Evolutionary conservation across 805 yeast species (phyloP).

Genomic region (Yarrowia sp.): DNA sequence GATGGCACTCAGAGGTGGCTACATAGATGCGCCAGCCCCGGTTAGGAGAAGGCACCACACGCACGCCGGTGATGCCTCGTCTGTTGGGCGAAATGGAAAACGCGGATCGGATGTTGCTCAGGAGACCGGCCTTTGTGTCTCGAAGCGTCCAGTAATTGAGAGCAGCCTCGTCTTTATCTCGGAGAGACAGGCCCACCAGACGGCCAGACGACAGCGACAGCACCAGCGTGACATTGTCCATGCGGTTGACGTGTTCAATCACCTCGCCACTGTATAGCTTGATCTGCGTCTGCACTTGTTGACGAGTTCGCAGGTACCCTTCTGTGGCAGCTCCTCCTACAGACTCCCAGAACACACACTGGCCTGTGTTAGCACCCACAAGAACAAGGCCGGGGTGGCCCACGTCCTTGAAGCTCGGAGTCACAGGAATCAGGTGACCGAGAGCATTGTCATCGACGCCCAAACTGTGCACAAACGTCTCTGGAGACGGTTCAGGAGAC

Average conservation of each 20-base stretch:
- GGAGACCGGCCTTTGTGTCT: slow-evolving; percentile 23
- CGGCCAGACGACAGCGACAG: slow-evolving; percentile 28
- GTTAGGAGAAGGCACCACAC: background rate
- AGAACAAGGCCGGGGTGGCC: slow-evolving; percentile 63
- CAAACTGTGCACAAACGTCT: slow-evolving; percentile 16
- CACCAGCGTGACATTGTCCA: slow-evolving; percentile 18
- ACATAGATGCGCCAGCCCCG: slow-evolving; percentile 47
- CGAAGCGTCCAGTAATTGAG: slow-evolving; percentile 21
- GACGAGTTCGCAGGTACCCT: slow-evolving; percentile 53
- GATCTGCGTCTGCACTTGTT: slow-evolving; percentile 56
- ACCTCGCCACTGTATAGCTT: slow-evolving; percentile 32
- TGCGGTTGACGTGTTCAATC: slow-evolving; percentile 23
- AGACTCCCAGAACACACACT: slow-evolving; percentile 28
- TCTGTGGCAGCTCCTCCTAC: slow-evolving; percentile 15
- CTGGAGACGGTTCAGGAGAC: slow-evolving; percentile 58
- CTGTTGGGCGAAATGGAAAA: slow-evolving; percentile 13
- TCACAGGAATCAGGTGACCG: slow-evolving; percentile 66
- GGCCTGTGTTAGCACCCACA: slow-evolving; percentile 52
- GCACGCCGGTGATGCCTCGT: slow-evolving; percentile 8
- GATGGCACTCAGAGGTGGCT: slow-evolving; percentile 55
- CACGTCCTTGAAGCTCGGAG: slow-evolving; percentile 68
- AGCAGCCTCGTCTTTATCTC: slow-evolving; percentile 26
- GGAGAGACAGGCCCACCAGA: slow-evolving; percentile 14
- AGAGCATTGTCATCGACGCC: slow-evolving; percentile 30
- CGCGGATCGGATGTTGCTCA: slow-evolving; percentile 31